A percentile compares a stretch with the other conserved stretches of the same genome.
phyloP scores from a whole-genome alignment of 2,329 filamentous ascomycete species.

The Stagonosporopsis vannaccii region DNA sequence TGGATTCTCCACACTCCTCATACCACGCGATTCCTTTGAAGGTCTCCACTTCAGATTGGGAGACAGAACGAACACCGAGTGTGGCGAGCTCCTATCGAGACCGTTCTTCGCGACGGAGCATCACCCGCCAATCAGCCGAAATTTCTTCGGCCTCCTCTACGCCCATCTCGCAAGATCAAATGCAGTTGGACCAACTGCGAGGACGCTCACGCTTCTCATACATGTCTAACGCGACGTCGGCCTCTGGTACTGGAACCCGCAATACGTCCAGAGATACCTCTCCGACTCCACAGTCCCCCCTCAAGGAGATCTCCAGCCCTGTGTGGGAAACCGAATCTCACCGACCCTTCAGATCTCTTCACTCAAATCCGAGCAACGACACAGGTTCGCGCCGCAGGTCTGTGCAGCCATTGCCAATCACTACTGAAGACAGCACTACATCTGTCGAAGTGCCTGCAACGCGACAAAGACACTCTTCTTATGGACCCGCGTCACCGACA shows the following conservation, averaged over 20 bases:
- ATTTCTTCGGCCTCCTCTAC: constrained; percentile 47
- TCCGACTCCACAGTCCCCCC: constrained; percentile 45
- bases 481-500: constrained; percentile 38
- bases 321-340: constrained; percentile 31
- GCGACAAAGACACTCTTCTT: constrained; percentile 43
- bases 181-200: constrained; percentile 47
- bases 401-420: constrained; percentile 48
- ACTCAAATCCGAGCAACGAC: constrained; percentile 45
- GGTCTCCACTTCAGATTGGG: constrained; percentile 43
- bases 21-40: constrained; percentile 41
- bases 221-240: constrained; percentile 47
- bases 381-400: constrained; percentile 45
- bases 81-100: constrained; percentile 41
- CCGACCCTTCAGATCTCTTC: constrained; percentile 48
- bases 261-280: constrained; percentile 48
- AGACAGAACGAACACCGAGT: constrained; percentile 38
- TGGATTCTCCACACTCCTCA: constrained; percentile 45
- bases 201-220: constrained; percentile 48
- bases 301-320: constrained; percentile 34
- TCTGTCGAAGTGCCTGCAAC: constrained; percentile 23
- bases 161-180: constrained; percentile 43
- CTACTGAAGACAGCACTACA: constrained; percentile 42
- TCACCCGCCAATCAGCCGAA: constrained; percentile 44
- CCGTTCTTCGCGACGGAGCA: constrained; percentile 35
- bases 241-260: constrained; percentile 41